Conservation (phyloP, 305 asterid genomes). For the Coffea humblotiana region DNA sequence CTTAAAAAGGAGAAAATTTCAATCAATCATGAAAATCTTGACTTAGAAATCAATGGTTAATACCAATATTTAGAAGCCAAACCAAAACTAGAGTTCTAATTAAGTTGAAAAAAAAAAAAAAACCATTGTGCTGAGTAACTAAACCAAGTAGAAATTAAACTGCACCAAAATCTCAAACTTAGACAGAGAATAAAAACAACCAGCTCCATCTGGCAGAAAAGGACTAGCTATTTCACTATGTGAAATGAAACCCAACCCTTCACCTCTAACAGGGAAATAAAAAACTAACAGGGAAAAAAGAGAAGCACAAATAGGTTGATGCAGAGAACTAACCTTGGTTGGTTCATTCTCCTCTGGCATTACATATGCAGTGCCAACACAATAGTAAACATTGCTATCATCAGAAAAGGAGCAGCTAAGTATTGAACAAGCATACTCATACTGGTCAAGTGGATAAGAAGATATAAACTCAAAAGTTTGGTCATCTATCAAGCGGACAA, state of each 20-base stretch:
- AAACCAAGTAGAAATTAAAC: background rate
- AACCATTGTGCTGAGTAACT: background rate
- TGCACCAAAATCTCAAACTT: background rate
- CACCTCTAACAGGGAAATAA: background rate
- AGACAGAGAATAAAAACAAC: background rate
- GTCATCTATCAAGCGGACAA: conserved; percentile 53
- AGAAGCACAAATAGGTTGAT: background rate
- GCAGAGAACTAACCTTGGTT: conserved; percentile 52
- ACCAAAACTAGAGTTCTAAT: background rate
- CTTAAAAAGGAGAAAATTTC: background rate
- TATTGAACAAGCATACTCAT: conserved; percentile 86
- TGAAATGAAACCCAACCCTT: background rate
- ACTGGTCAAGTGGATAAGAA: conserved; percentile 77
- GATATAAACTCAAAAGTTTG: conserved; percentile 93
- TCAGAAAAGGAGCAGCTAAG: conserved; percentile 96
- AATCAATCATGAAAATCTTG: background rate
- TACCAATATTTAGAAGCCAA: background rate
- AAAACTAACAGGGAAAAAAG: background rate
- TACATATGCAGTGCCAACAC: conserved; percentile 84
- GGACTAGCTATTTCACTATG: background rate
- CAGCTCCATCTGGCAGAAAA: background rate
- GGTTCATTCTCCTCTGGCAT: conserved; percentile 91
- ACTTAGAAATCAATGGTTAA: background rate
- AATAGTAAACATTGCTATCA: conserved; percentile 80
- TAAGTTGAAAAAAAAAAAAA: background rate